Base-by-base conservation (phyloP, 176 grass and related monocot species). In the Carex kokanica region DNA sequence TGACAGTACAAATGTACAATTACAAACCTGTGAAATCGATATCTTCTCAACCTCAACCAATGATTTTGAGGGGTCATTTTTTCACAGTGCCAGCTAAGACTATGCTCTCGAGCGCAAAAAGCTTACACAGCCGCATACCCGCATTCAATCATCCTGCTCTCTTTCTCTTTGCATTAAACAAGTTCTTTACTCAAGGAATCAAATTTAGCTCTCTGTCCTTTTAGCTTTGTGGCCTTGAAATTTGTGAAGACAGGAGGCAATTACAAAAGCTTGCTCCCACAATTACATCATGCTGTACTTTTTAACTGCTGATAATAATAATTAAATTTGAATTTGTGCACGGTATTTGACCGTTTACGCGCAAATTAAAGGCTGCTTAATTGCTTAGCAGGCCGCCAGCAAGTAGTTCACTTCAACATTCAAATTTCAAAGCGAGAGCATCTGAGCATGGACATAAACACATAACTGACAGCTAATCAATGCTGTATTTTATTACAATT, bases 91-190 rank as follows among this genome's bases (percentile, higher is more conserved):
- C 79, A 81, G 79, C 79, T 81, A 81, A 81, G 58, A 81, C 34
- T 36, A 9, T 81, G 79, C 24, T 38, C 59, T 81, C 5, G 45
- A 27, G 34, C 79, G 8, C 78, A 81, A 81, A 81, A 81, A 64
- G 77, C 56, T 79, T 59, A 57, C 51, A 18, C 45, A 45, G 18
- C n/a, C 79, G 17, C 79, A 81, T 81, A 65, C 34, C n/a, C 79
- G 17, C 79, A 81, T 81, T 81, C 34, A 81, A 81, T 64, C 27
- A 41, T 38, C 79, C 59, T 81, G 13, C 18, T 81, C 34, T 43
- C 79, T 59, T 80, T 43, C 78, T 58, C 20, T 57, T 57, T 4
- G 21, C 74, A 78, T 51, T 59, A 43, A 20, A 80, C 54, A 80
- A 34, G 5, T 60, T 80, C 34, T 80, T 80, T 63, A 65, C 51